These are phyloP conservation scores for Decorospora gaudefroyi DNA, from an alignment of 2,329 filamentous ascomycete genomes.

Conservation along the genomic window DNA sequence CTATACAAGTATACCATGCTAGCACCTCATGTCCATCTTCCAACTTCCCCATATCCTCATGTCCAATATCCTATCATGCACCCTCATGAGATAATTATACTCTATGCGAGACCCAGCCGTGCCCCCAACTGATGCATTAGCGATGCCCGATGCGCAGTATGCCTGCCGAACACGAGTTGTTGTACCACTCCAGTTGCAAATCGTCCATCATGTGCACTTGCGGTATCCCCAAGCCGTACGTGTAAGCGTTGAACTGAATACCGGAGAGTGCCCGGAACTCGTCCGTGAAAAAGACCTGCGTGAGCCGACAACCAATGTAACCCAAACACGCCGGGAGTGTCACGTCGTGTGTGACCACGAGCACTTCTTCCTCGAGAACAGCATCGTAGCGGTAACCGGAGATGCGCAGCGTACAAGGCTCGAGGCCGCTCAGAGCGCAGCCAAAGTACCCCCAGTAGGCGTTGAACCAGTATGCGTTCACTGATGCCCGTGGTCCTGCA, in stretches of 20 bases:
- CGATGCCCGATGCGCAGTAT: constrained; percentile 40
- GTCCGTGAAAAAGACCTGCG: constrained; percentile 50
- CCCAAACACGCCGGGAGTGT: constrained; percentile 51
- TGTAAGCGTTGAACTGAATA: constrained; percentile 56
- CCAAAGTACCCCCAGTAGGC: constrained; percentile 54
- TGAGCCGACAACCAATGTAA: constrained; percentile 51
- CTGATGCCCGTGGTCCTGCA: constrained; percentile 50
- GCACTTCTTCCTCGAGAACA: constrained; percentile 41
- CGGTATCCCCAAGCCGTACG: constrained; percentile 45
- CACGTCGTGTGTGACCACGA: constrained; percentile 46
- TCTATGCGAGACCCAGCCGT: not conserved
- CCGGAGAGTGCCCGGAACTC: constrained; percentile 51
- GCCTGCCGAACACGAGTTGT: constrained; percentile 56
- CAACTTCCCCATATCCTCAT: constrained; percentile 6
- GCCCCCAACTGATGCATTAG: constrained; percentile 30
- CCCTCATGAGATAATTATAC: not conserved
- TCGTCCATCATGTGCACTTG: constrained; percentile 56
- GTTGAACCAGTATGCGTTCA: constrained; percentile 58
- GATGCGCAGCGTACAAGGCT: constrained; percentile 52
- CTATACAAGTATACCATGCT: constrained; percentile 12
- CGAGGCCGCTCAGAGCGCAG: constrained; percentile 51
- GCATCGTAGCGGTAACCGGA: constrained; percentile 53
- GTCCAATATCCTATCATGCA: not conserved
- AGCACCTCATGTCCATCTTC: constrained; percentile 8
- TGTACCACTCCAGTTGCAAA: constrained; percentile 55